Conservation (phyloP, 2,329 filamentous ascomycete genomes). For the Aspergillus terreus region DNA sequence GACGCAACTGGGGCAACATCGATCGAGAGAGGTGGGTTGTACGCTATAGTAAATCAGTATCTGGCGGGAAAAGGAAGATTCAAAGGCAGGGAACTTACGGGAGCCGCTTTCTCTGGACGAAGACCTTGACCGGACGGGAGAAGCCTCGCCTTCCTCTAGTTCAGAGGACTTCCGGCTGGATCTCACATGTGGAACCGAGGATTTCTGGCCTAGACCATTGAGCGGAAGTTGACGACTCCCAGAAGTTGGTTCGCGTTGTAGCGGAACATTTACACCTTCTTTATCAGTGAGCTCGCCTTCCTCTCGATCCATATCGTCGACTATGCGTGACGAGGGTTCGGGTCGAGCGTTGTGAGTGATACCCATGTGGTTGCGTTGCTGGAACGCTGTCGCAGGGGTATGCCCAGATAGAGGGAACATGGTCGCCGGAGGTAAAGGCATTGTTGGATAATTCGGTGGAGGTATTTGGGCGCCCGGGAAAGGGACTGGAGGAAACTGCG, state of each 20-base stretch:
- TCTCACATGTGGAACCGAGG: too few relatives aligned
- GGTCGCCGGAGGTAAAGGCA: conserved; percentile 16
- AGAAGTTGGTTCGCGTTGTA: too few relatives aligned
- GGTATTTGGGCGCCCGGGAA: conserved; percentile 31
- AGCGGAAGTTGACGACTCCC: too few relatives aligned
- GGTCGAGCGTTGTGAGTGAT: conserved; percentile 9
- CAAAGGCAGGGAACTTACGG: conserved; percentile 19
- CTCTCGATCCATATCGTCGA: conserved; percentile 51
- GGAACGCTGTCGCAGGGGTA: conserved; percentile 7
- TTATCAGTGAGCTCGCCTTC: conserved; percentile 76
- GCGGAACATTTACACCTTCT: conserved; percentile 39
- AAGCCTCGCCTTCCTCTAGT: conserved; percentile 25
- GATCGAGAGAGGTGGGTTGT: conserved; percentile 31
- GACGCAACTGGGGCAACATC: conserved; percentile 16
- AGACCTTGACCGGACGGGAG: conserved; percentile 17
- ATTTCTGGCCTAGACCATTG: background rate
- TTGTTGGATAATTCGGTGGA: conserved; percentile 18
- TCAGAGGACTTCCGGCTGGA: conserved; percentile 9
- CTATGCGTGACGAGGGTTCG: conserved; percentile 21
- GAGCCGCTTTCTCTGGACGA: conserved; percentile 29
- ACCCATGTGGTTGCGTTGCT: conserved; percentile 11
- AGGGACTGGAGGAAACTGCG: conserved; percentile 26
- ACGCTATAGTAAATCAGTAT: conserved; percentile 28
- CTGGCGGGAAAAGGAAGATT: background rate
- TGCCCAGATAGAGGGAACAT: conserved; percentile 3